These are phyloP conservation scores for Clonostachys chloroleuca DNA, from an alignment of 2,329 filamentous ascomycete species.

Conservation along the genomic window DNA sequence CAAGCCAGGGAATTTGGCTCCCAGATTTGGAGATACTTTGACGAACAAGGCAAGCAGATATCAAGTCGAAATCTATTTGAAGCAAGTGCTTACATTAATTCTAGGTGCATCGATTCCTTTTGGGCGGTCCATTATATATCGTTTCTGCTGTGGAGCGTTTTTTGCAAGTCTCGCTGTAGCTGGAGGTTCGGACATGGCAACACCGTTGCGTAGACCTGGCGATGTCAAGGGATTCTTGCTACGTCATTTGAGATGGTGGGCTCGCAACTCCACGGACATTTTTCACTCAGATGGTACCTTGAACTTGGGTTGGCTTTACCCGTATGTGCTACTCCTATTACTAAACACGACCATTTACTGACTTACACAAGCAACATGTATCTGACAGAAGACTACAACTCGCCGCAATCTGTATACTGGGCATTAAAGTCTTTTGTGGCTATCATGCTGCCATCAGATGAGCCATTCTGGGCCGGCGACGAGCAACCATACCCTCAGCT, in stretches of 20 bases:
- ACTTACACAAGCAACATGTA: slow-evolving; percentile 32
- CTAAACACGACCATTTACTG: background rate
- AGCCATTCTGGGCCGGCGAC: slow-evolving; percentile 38
- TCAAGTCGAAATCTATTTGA: background rate
- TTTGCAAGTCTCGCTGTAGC: slow-evolving; percentile 39
- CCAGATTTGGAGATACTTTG: slow-evolving; percentile 43
- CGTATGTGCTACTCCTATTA: slow-evolving; percentile 2
- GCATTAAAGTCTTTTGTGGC: slow-evolving; percentile 43
- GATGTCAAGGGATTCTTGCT: slow-evolving; percentile 42
- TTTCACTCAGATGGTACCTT: slow-evolving; percentile 44
- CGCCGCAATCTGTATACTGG: slow-evolving; percentile 52
- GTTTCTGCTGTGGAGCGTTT: slow-evolving; percentile 44
- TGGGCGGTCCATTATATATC: slow-evolving; percentile 43
- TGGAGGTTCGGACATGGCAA: slow-evolving; percentile 25
- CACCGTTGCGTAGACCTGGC: slow-evolving; percentile 27
- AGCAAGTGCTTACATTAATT: background rate
- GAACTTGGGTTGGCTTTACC: slow-evolving; percentile 34
- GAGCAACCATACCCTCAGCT: slow-evolving; percentile 21
- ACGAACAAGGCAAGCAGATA: slow-evolving; percentile 25
- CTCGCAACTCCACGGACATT: slow-evolving; percentile 27
- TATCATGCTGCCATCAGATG: slow-evolving; percentile 21
- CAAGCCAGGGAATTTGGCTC: slow-evolving; percentile 30
- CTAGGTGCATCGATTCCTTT: slow-evolving; percentile 46
- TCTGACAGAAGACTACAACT: slow-evolving; percentile 52
- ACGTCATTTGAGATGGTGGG: slow-evolving; percentile 47